Evolutionary conservation across 2,329 filamentous ascomycete species (phyloP), one percentile per base, ranked within the genome.

Genomic region (Achaetomium macrosporum): DNA sequence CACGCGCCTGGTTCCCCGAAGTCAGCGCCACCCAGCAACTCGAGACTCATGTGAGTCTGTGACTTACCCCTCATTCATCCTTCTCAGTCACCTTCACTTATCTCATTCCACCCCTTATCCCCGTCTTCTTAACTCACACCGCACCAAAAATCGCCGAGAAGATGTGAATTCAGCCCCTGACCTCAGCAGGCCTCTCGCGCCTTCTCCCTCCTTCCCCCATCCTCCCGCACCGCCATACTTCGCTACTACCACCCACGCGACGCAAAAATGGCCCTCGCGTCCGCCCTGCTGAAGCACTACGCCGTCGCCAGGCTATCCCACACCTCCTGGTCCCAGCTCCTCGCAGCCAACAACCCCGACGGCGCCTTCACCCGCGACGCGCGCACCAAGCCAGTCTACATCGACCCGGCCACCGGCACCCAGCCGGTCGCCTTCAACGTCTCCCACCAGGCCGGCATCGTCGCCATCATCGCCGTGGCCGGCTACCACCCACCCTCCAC

Each of bases 401-500:
- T 63, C 64, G 71, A 73, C 72, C 75, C 57, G 68, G 73, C 66
- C 71, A 76, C 57, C 60, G 78, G 61, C 59, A 70, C 54, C 52
- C 70, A 75, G 60, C 69, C 75, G 16, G 66, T 82, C n/a, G 61
- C 72, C 57, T 91, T 92, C 75, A 92, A 92, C 68, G 78, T 91
- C 51, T 85, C 81, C 42, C 88, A 92, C 67, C 88, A 92, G 72
- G 84, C 84, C 9, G 87, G 88, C 1, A 71, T 92, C 15, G 87
- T 90, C 0, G 79, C 80, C 2, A 72, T 91, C 30, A 76, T 86
- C 12, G 84, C 84, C 13, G 70, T 76, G 2, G 65, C 68, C 40
- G 65, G 63, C 17, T 67, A 69, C 61, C 60, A 54, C n/a, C 63
- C 47, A 61, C 68, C 25, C 25, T 25, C 25, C 25, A 19, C 7